Base-by-base conservation (phyloP, 2,329 filamentous ascomycete genomes). In the Amesomyces nigricolor region DNA sequence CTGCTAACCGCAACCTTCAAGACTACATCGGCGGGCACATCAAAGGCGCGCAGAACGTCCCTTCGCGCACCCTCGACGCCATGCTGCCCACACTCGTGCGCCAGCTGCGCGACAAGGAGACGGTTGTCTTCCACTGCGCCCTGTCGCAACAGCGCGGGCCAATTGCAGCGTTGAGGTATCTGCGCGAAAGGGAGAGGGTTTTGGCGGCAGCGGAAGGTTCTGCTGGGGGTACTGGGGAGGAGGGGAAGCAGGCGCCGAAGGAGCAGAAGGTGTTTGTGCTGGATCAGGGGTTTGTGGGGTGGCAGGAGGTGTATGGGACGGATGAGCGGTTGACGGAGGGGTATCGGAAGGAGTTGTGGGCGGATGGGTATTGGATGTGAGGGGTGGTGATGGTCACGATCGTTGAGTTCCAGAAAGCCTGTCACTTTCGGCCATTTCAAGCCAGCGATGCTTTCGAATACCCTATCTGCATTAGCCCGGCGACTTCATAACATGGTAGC, bases 11-110 rank as follows among this genome's bases (percentile, higher is more conserved):
- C 46, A 44, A 19, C 2, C 9, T 35, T 26, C 2, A 62, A 90
- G 92, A 97, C 72, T 85, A 94, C 72, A 79, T 96, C 47, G 92
- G 92, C 62, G 92, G 92, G 32, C 91, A 96, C 73, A 96, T 97
- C 72, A 78, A 78, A 57, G 82, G 83, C 57, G 88, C 86, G 35
- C 82, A 79, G 50, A 89, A 96, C 77, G 79, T 89, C 11, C 91
- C 94, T 0, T 87, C 82, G 49, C 73, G 73, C 45, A 81, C 83
- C 16, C 80, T 97, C 47, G 89, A 95, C 65, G 81, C 82, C 67
- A 83, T 80, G 62, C 82, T 94, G 70, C 88, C 91, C 0, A 89
- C 91, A 60, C 82, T 99, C n/a, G 78, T 95, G 11, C 83, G 89
- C 54, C 84, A 80, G 43, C 80, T 96, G 47, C 76, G 83, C 61